Evolutionary conservation across 1,284 basidiomycete species (phyloP).

Genomic region (Ceratobasidium sp.): DNA sequence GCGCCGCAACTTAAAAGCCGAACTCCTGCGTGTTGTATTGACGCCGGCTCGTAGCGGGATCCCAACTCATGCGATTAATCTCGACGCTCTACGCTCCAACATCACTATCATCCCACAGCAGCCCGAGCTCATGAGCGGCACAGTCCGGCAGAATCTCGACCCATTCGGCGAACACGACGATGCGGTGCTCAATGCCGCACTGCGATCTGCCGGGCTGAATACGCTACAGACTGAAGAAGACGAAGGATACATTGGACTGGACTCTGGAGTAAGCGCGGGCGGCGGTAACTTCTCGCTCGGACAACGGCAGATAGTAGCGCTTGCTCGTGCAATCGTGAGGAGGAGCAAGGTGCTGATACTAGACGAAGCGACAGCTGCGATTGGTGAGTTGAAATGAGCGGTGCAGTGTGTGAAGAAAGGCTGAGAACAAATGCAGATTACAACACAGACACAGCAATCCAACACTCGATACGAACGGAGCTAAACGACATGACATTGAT

Average conservation of each 20-base stretch:
- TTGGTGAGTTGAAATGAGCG: conserved; percentile 46
- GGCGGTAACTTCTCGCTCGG: conserved; percentile 51
- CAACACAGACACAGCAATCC: conserved; percentile 62
- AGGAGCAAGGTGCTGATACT: conserved; percentile 59
- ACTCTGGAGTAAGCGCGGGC: conserved; percentile 58
- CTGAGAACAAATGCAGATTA: conserved; percentile 49
- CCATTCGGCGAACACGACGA: conserved; percentile 82
- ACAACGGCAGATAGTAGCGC: conserved; percentile 58
- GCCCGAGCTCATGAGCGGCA: conserved; percentile 72
- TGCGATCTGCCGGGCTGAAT: conserved; percentile 59
- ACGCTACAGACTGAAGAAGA: conserved; percentile 47
- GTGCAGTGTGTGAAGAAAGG: neutral
- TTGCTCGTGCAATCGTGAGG: conserved; percentile 65
- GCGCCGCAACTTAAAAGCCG: conserved; percentile 13
- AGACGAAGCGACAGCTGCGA: conserved; percentile 52
- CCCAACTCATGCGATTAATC: conserved; percentile 62
- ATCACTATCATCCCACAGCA: conserved; percentile 63
- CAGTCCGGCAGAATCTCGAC: conserved; percentile 68
- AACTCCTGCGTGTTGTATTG: neutral
- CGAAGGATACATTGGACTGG: conserved; percentile 59
- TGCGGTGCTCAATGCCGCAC: conserved; percentile 62
- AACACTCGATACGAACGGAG: conserved; percentile 65
- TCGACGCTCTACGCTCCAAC: conserved; percentile 65
- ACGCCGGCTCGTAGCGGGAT: conserved; percentile 46
- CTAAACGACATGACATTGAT: conserved; percentile 69